Conservation (phyloP, 495 filamentous ascomycete genomes). For the Penicillium mononematosum region DNA sequence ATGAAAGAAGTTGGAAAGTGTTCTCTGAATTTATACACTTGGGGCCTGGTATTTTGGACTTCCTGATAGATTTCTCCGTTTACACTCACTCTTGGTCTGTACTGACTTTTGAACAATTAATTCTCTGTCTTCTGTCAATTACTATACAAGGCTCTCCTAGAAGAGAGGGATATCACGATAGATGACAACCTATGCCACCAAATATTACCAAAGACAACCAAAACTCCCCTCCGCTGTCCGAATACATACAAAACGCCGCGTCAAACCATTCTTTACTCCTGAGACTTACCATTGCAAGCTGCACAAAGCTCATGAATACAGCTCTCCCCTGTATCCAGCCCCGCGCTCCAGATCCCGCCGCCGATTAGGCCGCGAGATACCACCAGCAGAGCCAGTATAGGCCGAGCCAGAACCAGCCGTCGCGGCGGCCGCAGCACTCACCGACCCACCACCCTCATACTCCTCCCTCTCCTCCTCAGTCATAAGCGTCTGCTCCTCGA, state of each 20-base stretch:
- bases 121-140: not conserved
- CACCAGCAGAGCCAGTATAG: constrained; percentile 25
- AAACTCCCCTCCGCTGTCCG: constrained; percentile 12
- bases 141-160: constrained; percentile 10
- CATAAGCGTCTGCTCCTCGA: constrained; percentile 68
- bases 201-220: constrained; percentile 13
- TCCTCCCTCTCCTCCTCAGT: constrained; percentile 54
- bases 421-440: constrained; percentile 11
- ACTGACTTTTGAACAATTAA: not conserved
- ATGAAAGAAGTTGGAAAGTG: not conserved
- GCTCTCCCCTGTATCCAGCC: constrained; percentile 41
- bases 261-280: not conserved
- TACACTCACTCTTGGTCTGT: not conserved
- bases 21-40: not conserved
- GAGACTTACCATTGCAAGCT: not conserved
- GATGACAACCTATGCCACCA: constrained; percentile 7
- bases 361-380: constrained; percentile 29
- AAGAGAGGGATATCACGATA: constrained; percentile 16
- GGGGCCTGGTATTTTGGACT: not conserved
- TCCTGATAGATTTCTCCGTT: not conserved
- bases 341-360: constrained; percentile 45
- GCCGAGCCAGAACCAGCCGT: constrained; percentile 1
- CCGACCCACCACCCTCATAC: constrained; percentile 33
- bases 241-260: constrained; percentile 2
- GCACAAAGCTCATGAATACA: constrained; percentile 35